Base-by-base conservation (phyloP, 805 yeast genomes). In the Wickerhamomyces silvicola region DNA sequence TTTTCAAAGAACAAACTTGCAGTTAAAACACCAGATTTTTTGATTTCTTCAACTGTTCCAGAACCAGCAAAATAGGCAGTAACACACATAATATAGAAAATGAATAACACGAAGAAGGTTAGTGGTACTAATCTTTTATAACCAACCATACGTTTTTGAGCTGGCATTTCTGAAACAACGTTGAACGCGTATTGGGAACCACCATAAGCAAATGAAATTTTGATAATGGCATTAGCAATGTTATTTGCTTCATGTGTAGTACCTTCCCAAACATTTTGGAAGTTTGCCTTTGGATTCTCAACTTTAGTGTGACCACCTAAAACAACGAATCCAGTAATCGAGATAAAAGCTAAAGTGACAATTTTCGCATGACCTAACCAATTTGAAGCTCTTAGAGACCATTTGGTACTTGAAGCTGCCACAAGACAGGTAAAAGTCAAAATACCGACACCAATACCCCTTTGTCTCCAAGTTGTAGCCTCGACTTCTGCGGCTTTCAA, bases 391-490 rank as follows among this genome's bases (percentile, higher is more conserved):
- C 50, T 50, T 24, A 62, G 36, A 7, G 63, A 44, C 30, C 50
- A 39, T 37, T 49, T 58, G 6, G 61, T 50, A 32, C 50, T 54
- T 11, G 43, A 10, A 2, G 54, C 43, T 7, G 56, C 37, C 5
- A 57, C 32, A 6, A 45, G 28, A 25, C 50, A 40, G 7, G 52
- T 45, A 51, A 79, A 75, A 0, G 55, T 41, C 28, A 62, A 50
- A 4, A 52, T 54, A 17, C 52, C 61, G 15, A 57, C 50, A 16
- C 60, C 64, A 26, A 62, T 38, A 17, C 75, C 84, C 43, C 66
- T 51, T 31, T 52, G 56, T 27, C 48, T 48, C 68, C 67, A 62
- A 38, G 76, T 68, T n/a, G 80, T 75, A 6, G 48, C 38, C 10
- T 45, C 43, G 26, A 43, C 45, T 4, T 47, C 57, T 8, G 63